Evolutionary conservation across 2,329 filamentous ascomycete genomes (phyloP).

Genomic region (Kalaharituber pfeilii): DNA sequence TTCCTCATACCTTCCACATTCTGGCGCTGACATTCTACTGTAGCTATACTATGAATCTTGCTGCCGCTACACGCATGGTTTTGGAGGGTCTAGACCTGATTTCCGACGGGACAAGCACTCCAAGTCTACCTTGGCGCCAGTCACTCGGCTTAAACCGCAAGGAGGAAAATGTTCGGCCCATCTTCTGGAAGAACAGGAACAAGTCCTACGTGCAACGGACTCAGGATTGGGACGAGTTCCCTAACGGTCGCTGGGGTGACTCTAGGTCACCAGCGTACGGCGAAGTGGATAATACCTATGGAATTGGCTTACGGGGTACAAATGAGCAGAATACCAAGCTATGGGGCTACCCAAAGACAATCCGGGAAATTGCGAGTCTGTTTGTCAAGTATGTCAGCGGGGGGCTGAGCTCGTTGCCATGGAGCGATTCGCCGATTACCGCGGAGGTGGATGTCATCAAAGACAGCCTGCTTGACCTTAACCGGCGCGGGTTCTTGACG

Average conservation of each 20-base stretch:
- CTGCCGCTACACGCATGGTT: slow-evolving; percentile 82
- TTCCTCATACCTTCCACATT: neutral
- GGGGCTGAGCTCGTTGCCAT: slow-evolving; percentile 66
- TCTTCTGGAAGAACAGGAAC: slow-evolving; percentile 97
- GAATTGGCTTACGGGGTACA: slow-evolving; percentile 79
- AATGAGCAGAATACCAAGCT: slow-evolving; percentile 92
- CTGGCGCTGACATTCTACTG: neutral
- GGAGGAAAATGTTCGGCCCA: slow-evolving; percentile 88
- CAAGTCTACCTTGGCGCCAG: slow-evolving; percentile 89
- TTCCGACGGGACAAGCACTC: slow-evolving; percentile 56
- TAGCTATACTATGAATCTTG: slow-evolving; percentile 94
- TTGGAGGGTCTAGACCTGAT: slow-evolving; percentile 74
- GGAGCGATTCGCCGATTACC: slow-evolving; percentile 81
- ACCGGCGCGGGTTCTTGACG: slow-evolving; percentile 71
- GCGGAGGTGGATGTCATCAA: slow-evolving; percentile 66
- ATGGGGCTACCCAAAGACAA: slow-evolving; percentile 69
- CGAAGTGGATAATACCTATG: slow-evolving; percentile 84
- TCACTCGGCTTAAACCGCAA: slow-evolving; percentile 66
- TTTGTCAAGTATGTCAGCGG: slow-evolving; percentile 76
- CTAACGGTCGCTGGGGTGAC: slow-evolving; percentile 97
- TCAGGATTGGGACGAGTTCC: slow-evolving; percentile 97
- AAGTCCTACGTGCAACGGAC: slow-evolving; percentile 90
- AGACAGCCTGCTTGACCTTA: slow-evolving; percentile 59
- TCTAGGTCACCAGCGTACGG: slow-evolving; percentile 91
- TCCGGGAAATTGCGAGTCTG: slow-evolving; percentile 64